Evolutionary conservation across 345 rosid species (phyloP), one percentile per base, ranked within the genome.

Genomic region (Lepidium aucheri): DNA sequence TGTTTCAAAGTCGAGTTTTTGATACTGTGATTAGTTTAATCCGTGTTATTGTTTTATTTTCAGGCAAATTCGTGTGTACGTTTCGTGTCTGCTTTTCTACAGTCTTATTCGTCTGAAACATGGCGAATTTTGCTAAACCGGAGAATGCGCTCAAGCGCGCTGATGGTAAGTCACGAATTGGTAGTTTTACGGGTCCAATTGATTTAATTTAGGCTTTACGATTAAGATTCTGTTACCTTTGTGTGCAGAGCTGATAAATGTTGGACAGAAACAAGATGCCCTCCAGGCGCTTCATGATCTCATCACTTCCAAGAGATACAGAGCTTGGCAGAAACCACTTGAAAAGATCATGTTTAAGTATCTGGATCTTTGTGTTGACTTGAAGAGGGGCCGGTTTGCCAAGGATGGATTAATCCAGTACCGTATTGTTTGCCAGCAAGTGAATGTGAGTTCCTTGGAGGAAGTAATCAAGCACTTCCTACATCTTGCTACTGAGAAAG

Each of bases 241-340:
- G 30, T 53, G 52, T 81, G 69, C 79, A 95, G 97, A 92, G 68
- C 58, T 95, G 78, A 91, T 95, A 64, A 91, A 91, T 74, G 99
- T 95, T 52, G 99, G 99, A 53, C 99, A 95, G 80, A 95, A 91
- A 78, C 95, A 85, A 78, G 99, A 91, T 77, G 99, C 99, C 0
- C 69, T 95, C 42, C 97, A 89, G 74, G 90, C 89, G 0, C 91
- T 95, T 58, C 99, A 95, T 62, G 93, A 87, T 65, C 70, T 91
- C 34, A 95, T 95, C 35, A 87, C 98, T 22, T 89, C 97, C 7
- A 95, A 95, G 79, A 86, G 96, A 64, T 83, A 90, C 72, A 70
- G 98, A 62, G 95, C 97, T 1, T 95, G 98, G 99, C 97, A 91
- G 70, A 95, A 95, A 75, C 76, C 95, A 0, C 87, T 82, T 12